Evolutionary conservation across 805 yeast species (phyloP), one percentile per base, ranked within the genome.

Genomic region (Yarrowia porcina): DNA sequence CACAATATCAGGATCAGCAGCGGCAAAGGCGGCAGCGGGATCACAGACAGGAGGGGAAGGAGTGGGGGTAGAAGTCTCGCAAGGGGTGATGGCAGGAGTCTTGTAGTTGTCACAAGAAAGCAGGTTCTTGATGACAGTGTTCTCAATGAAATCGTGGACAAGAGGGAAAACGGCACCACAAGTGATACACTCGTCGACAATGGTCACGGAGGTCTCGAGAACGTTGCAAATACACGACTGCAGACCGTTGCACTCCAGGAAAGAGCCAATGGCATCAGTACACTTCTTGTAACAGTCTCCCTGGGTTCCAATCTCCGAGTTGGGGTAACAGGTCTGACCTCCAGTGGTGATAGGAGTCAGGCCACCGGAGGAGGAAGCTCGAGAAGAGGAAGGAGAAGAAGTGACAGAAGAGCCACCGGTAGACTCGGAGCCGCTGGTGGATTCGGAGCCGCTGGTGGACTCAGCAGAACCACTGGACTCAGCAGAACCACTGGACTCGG

Each of bases 1-100:
- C 68, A 10, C 41, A 18, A 36, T 36, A 18, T 17, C 66, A 60
- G 25, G 49, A 39, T 27, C 64, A 65, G 23, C 44, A 68, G 8
- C 69, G 65, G 13, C 57, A 35, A 18, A 73, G 73, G 12, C 52
- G 42, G 33, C 75, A 70, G 61, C 72, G 71, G 23, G 44, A 18
- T 38, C 18, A 52, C 64, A n/a, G 50, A 60, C 27, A 30, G 47
- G 61, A 66, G 57, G 38, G 4, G 60, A 38, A 10, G 60, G 42
- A n/a, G 60, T n/a, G 15, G 60, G 60, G 11, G 15, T 4, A 10
- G 25, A n/a, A 21, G 60, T 52, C 15, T 50, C 59, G 12, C 60
- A 52, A 17, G 60, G 44, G 9, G 60, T 35, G 8, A 15, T 4
- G 21, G 60, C 17, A n/a, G 60, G 60, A 18, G 44, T 33, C 33